Conservation (phyloP, 352 stramenopile genomes). For the Pythium apleroticum region DNA sequence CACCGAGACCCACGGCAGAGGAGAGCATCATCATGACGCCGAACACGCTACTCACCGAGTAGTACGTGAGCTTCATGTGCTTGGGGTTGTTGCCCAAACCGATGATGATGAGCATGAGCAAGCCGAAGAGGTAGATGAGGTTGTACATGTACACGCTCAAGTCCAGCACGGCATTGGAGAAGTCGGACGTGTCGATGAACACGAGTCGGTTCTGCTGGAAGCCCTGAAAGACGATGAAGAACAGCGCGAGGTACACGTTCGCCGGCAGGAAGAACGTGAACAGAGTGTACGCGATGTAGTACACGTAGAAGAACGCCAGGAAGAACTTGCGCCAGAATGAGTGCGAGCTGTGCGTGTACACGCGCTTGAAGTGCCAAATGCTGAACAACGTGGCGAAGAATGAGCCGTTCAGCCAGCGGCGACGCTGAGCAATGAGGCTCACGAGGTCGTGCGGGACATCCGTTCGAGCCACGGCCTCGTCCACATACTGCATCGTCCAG, state of each 20-base stretch:
- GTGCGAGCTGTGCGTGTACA: constrained; percentile 84
- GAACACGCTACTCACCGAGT: constrained; percentile 71
- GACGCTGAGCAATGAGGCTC: constrained; percentile 82
- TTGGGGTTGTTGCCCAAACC: constrained; percentile 86
- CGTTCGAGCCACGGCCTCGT: constrained; percentile 77
- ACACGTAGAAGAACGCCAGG: constrained; percentile 75
- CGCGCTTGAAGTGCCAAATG: constrained; percentile 82
- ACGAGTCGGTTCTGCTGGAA: constrained; percentile 83
- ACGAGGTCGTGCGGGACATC: constrained; percentile 84
- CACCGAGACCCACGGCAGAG: constrained; percentile 63
- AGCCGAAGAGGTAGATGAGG: constrained; percentile 69
- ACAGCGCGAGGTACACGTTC: constrained; percentile 84
- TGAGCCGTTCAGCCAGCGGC: constrained; percentile 84
- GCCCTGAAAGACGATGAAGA: constrained; percentile 88
- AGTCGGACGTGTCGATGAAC: constrained; percentile 81
- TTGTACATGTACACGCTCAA: constrained; percentile 79
- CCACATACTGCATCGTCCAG: constrained; percentile 90
- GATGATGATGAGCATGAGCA: constrained; percentile 87
- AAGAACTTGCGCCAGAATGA: constrained; percentile 66
- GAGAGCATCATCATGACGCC: constrained; percentile 82
- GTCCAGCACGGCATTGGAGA: constrained; percentile 55
- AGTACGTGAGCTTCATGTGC: constrained; percentile 87
- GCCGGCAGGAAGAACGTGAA: constrained; percentile 77
- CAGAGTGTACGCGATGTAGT: constrained; percentile 68
- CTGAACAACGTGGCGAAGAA: constrained; percentile 89